Percentiles rank a stretch among this genome's conserved stretches.
phyloP scores from a whole-genome alignment of 164 flowering plant species.

The Tetrastigma voinierianum region DNA sequence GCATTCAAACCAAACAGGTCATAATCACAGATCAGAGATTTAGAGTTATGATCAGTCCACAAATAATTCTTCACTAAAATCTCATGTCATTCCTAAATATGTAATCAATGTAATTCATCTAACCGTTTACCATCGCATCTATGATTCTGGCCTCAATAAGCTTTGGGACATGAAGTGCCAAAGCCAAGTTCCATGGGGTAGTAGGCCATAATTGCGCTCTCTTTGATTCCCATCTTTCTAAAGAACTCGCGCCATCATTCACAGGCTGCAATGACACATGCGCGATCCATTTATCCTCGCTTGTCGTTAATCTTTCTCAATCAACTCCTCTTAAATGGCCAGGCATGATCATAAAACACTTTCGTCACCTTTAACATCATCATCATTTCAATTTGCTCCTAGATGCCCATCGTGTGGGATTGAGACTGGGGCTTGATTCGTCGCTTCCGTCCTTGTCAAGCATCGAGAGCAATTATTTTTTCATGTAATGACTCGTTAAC shows the following conservation, averaged over 20 bases:
- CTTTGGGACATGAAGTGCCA: constrained; percentile 13
- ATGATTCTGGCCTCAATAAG: constrained; percentile 23
- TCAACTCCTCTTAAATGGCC: constrained; percentile 16
- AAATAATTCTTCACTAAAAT: too few relatives aligned
- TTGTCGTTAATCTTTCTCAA: background rate
- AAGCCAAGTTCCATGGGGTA: constrained; percentile 11
- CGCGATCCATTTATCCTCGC: constrained; percentile 8
- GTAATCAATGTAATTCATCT: too few relatives aligned
- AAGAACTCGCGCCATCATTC: constrained; percentile 25
- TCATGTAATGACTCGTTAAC: background rate
- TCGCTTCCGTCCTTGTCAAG: background rate
- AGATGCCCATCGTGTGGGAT: constrained; percentile 20
- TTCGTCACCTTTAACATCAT: background rate
- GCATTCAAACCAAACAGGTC: too few relatives aligned
- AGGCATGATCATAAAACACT: constrained; percentile 11
- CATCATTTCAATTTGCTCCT: constrained; percentile 10
- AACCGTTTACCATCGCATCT: constrained; percentile 19
- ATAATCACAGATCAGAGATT: too few relatives aligned
- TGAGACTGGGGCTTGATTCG: constrained; percentile 9
- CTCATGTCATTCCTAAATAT: too few relatives aligned
- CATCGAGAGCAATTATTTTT: background rate
- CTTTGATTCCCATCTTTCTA: constrained; percentile 21
- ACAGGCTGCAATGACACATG: constrained; percentile 24
- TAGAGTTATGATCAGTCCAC: too few relatives aligned
- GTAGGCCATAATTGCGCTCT: constrained; percentile 17